Conservation (phyloP, 257 asterid species). For the Rubia yunnanensis region DNA sequence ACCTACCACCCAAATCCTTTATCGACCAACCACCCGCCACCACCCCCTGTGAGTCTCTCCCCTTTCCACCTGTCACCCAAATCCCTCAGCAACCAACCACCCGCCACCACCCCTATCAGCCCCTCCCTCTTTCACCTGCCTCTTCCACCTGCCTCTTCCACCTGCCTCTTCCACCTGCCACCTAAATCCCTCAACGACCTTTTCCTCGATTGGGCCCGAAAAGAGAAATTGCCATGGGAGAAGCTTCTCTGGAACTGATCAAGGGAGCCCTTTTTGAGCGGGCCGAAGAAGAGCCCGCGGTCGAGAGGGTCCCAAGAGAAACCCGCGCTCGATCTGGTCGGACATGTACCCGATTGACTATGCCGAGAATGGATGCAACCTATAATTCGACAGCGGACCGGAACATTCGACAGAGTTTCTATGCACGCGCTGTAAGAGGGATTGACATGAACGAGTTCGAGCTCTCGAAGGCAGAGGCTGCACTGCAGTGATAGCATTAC, state of each 20-base stretch:
- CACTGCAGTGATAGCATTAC: too few relatives aligned
- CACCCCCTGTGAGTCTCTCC: too few relatives aligned
- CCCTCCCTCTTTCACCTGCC: too few relatives aligned
- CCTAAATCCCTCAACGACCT: slow-evolving; percentile 37
- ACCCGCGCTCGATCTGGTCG: slow-evolving; percentile 76
- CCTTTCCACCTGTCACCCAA: too few relatives aligned
- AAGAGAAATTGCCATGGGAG: slow-evolving; percentile 70
- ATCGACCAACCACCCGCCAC: too few relatives aligned
- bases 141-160: too few relatives aligned
- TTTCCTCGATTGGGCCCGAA: slow-evolving; percentile 52
- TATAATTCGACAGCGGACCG: slow-evolving; percentile 46
- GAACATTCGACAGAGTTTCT: slow-evolving; percentile 47
- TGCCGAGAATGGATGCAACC: slow-evolving; percentile 48
- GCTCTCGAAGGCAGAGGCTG: slow-evolving; percentile 85
- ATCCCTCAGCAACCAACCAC: too few relatives aligned
- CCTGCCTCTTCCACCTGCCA: too few relatives aligned
- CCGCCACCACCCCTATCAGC: too few relatives aligned
- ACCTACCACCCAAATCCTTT: too few relatives aligned
- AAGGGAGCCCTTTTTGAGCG: slow-evolving; percentile 47
- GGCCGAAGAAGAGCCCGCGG: slow-evolving; percentile 65
- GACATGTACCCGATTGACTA: slow-evolving; percentile 71
- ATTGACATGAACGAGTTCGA: slow-evolving; percentile 78
- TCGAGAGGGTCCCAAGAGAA: slow-evolving; percentile 77
- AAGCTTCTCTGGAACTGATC: slow-evolving; percentile 75
- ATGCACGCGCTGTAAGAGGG: slow-evolving; percentile 79